Evolutionary conservation across 2,329 filamentous ascomycete genomes (phyloP).

Genomic region (Lachnellula suecica): DNA sequence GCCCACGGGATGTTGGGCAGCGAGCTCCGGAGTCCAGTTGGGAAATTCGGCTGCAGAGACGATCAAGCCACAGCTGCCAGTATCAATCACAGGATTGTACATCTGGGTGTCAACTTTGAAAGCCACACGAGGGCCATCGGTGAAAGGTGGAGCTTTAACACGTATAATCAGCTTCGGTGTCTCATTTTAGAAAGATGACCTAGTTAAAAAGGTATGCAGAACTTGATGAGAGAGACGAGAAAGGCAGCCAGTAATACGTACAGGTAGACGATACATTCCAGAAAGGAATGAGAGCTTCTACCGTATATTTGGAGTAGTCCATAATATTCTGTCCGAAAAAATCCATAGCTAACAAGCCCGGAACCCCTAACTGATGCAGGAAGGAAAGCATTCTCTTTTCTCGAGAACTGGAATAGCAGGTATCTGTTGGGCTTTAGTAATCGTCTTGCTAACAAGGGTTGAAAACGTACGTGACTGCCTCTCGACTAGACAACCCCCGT

Average conservation of each 20-base stretch:
- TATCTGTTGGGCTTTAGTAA: no score
- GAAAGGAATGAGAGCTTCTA: not conserved
- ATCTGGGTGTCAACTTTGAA: not conserved
- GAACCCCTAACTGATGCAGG: not conserved
- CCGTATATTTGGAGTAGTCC: not conserved
- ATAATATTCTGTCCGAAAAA: not conserved
- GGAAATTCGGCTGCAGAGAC: slow-evolving; percentile 7
- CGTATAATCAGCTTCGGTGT: not conserved
- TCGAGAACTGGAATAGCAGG: not conserved
- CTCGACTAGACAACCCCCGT: no score
- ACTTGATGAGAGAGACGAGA: not conserved
- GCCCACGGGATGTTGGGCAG: slow-evolving; percentile 1
- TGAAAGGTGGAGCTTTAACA: not conserved
- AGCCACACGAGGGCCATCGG: not conserved
- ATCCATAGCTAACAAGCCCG: not conserved
- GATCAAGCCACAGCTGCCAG: slow-evolving; percentile 8
- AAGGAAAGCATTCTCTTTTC: not conserved
- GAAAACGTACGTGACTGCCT: no score
- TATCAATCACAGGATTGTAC: slow-evolving; percentile 5
- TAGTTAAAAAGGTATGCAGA: not conserved
- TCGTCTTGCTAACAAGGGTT: no score
- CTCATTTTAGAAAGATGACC: not conserved
- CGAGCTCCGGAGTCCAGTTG: not conserved
- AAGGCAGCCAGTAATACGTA: not conserved
- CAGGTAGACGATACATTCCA: not conserved